Evolutionary conservation across 2,329 filamentous ascomycete genomes (phyloP).

Genomic region (Epichloe festucae): DNA sequence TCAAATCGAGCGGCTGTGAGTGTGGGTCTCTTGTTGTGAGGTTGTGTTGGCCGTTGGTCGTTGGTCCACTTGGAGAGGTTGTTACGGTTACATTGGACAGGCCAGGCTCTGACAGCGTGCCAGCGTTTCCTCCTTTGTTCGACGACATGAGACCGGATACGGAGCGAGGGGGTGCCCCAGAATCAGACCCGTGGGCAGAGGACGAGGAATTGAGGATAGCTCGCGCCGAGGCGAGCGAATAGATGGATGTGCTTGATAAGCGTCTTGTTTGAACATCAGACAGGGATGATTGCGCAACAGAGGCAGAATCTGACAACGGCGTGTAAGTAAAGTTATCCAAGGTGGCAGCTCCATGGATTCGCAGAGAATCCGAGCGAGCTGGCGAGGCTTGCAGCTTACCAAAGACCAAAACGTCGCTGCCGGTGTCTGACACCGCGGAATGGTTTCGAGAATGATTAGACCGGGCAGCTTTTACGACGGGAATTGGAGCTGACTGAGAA

Average conservation of each 20-base stretch:
- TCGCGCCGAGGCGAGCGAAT: conserved; percentile 52
- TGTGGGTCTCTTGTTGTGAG: conserved; percentile 31
- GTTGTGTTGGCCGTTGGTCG: conserved; percentile 30
- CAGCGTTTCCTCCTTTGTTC: conserved; percentile 25
- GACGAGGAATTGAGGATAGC: conserved; percentile 34
- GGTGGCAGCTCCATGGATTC: conserved; percentile 22
- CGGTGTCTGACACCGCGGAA: conserved; percentile 28
- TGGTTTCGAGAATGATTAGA: conserved; percentile 30
- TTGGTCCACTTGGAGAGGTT: conserved; percentile 29
- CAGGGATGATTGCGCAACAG: conserved; percentile 32
- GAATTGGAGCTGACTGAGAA: conserved; percentile 35
- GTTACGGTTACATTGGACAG: conserved; percentile 40
- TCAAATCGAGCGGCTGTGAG: conserved; percentile 29
- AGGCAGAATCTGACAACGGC: conserved; percentile 35
- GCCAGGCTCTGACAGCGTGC: conserved; percentile 34
- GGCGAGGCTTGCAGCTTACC: conserved; percentile 29
- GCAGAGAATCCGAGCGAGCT: conserved; percentile 36
- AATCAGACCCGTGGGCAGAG: conserved; percentile 42
- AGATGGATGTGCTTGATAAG: conserved; percentile 60
- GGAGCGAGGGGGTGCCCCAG: conserved; percentile 26
- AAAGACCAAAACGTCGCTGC: conserved; percentile 24
- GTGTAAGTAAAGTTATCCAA: conserved; percentile 15
- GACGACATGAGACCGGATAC: conserved; percentile 34
- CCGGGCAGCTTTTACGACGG: conserved; percentile 29
- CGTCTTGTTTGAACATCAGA: conserved; percentile 47